phyloP scores from a whole-genome alignment of 805 yeast genomes.

The Lipomyces spencermartinsiae region DNA sequence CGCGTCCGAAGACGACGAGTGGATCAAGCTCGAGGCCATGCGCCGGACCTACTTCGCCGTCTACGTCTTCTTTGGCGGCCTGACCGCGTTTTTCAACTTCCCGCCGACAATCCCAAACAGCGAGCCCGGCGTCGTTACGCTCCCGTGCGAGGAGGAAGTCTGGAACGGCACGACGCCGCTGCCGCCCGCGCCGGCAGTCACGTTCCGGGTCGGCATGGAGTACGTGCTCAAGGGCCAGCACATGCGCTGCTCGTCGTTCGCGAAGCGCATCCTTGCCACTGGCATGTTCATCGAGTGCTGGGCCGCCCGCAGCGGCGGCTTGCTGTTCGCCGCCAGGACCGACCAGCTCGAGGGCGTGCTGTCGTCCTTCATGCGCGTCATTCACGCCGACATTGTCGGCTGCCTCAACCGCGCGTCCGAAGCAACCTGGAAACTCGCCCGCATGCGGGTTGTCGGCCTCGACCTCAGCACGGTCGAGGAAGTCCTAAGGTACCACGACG shows the following conservation, averaged over 20 bases:
- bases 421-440: conserved; percentile 32
- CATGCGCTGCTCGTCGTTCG: conserved; percentile 36
- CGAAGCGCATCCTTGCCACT: conserved; percentile 40
- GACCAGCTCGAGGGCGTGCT: conserved; percentile 30
- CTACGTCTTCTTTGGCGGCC: conserved; percentile 42
- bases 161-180: conserved; percentile 43
- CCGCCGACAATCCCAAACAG: conserved; percentile 40
- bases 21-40: conserved; percentile 44
- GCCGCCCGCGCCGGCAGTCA: conserved; percentile 25
- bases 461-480: conserved; percentile 25
- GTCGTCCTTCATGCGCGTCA: conserved; percentile 16
- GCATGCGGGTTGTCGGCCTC: conserved; percentile 18
- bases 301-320: conserved; percentile 20
- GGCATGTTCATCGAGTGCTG: conserved; percentile 41
- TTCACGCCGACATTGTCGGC: conserved; percentile 14
- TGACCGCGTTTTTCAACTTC: conserved; percentile 43
- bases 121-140: conserved; percentile 31
- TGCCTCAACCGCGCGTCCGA: conserved; percentile 22
- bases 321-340: conserved; percentile 16
- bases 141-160: conserved; percentile 46
- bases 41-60: conserved; percentile 45
- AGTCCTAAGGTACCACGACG: conserved; percentile 31
- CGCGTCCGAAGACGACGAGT: conserved; percentile 38
- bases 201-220: conserved; percentile 38
- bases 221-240: conserved; percentile 26